Conservation (phyloP, 2,329 filamentous ascomycete genomes). For the Fusarium pseudocircinatum region DNA sequence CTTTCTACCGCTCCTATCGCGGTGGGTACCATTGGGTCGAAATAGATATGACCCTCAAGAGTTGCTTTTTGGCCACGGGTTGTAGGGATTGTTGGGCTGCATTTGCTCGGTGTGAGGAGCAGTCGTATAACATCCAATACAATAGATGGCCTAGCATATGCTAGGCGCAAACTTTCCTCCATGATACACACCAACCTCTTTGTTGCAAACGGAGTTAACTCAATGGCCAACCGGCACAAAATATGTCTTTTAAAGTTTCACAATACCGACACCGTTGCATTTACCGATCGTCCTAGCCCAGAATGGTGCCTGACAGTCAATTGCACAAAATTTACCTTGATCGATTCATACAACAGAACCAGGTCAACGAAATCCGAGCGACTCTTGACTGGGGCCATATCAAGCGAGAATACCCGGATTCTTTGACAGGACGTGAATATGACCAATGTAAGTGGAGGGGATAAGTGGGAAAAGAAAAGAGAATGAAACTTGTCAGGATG, state of each 20-base stretch:
- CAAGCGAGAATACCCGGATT: background rate
- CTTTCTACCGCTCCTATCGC: constrained; percentile 9
- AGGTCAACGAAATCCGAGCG: background rate
- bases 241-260: constrained; percentile 18
- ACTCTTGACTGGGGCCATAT: background rate
- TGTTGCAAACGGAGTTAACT: background rate
- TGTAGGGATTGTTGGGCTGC: constrained; percentile 19
- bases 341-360: background rate
- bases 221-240: background rate
- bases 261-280: constrained; percentile 11
- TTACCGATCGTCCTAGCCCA: constrained; percentile 12
- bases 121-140: constrained; percentile 15
- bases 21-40: constrained; percentile 27
- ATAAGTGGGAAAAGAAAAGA: constrained; percentile 5
- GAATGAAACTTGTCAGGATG: constrained; percentile 3
- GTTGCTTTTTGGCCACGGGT: constrained; percentile 25
- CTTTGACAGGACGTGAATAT: background rate
- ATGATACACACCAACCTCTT: constrained; percentile 8
- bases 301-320: constrained; percentile 1
- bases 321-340: background rate
- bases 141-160: background rate
- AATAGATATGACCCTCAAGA: constrained; percentile 11
- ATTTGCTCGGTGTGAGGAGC: constrained; percentile 1
- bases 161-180: constrained; percentile 12
- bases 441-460: background rate